Percentiles rank a stretch among this genome's conserved stretches.
Conservation (phyloP, 2,329 filamentous ascomycete species). For the Colletotrichum brevisporum region DNA sequence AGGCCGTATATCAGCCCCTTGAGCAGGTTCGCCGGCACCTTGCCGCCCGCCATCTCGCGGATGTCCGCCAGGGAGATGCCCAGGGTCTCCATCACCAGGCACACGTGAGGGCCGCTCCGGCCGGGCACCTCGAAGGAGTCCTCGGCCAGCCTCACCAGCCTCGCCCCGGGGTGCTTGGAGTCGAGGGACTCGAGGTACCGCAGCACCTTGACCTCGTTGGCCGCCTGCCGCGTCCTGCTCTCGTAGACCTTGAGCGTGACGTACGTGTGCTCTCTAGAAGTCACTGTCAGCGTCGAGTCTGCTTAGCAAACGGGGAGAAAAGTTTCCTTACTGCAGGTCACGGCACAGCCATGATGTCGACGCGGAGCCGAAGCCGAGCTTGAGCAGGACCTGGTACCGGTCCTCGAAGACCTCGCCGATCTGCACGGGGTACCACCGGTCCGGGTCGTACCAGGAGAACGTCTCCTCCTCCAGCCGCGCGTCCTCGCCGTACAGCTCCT, state of each 20-base stretch:
- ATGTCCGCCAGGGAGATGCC: conserved; percentile 36
- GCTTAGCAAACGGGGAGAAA: background rate
- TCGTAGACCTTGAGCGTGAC: conserved; percentile 34
- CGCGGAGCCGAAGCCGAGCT: conserved; percentile 46
- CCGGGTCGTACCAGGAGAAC: conserved; percentile 43
- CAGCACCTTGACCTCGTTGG: conserved; percentile 19
- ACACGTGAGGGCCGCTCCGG: conserved; percentile 19
- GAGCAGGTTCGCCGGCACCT: conserved; percentile 31
- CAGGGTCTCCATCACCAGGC: conserved; percentile 31
- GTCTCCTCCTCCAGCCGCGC: conserved; percentile 44
- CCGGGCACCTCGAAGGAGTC: conserved; percentile 26
- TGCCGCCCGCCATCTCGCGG: conserved; percentile 35
- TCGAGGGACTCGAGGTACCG: conserved; percentile 6
- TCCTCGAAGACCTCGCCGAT: conserved; percentile 44
- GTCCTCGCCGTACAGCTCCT: conserved; percentile 25
- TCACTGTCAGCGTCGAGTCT: background rate
- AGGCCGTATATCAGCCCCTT: conserved; percentile 29
- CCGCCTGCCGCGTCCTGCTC: conserved; percentile 27
- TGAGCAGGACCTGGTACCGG: conserved; percentile 45
- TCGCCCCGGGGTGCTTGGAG: conserved; percentile 31
- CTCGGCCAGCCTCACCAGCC: conserved; percentile 11
- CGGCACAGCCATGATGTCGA: conserved; percentile 47
- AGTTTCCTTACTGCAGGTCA: conserved; percentile 42
- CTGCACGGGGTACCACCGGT: conserved; percentile 44
- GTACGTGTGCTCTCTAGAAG: conserved; percentile 26